Percentiles rank a stretch among this genome's conserved stretches.
Conservation (phyloP, 1,284 basidiomycete species). For the Cryptococcus maquisensis region DNA sequence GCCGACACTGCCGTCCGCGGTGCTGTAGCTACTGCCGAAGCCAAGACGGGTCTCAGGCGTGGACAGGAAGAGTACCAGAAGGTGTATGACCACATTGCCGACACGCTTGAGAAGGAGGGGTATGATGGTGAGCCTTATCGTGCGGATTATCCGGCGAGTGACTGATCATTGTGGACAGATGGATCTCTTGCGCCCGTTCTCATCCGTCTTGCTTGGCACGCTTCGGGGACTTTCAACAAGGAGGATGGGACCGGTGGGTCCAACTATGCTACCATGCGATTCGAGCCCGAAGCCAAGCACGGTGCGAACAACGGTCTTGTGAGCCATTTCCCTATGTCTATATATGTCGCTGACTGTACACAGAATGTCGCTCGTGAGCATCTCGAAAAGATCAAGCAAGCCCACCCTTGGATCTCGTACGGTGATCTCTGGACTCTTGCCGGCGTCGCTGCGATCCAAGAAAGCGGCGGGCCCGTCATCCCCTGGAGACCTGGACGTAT, state of each 20-base stretch:
- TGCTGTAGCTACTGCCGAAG: constrained; percentile 60
- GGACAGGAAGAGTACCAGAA: constrained; percentile 73
- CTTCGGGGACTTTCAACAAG: constrained; percentile 88
- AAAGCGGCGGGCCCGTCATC: constrained; percentile 58
- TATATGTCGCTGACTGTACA: neutral
- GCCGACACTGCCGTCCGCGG: constrained; percentile 58
- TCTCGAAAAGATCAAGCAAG: constrained; percentile 81
- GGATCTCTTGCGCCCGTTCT: constrained; percentile 88
- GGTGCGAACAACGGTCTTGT: constrained; percentile 80
- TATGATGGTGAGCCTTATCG: constrained; percentile 69
- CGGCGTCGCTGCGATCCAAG: constrained; percentile 65
- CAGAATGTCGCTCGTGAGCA: constrained; percentile 68
- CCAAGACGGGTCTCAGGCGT: constrained; percentile 45
- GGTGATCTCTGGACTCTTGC: constrained; percentile 91
- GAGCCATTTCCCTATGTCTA: constrained; percentile 9
- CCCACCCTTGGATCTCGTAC: constrained; percentile 82
- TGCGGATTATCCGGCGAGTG: neutral
- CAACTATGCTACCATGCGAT: constrained; percentile 95
- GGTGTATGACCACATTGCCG: constrained; percentile 83
- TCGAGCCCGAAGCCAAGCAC: constrained; percentile 77
- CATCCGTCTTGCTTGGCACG: constrained; percentile 86
- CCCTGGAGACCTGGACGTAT: constrained; percentile 86
- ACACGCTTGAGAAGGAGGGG: constrained; percentile 67
- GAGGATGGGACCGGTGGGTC: constrained; percentile 75
- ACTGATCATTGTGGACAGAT: constrained; percentile 54